These are phyloP conservation scores for Gymnopilus junonius DNA, from an alignment of 768 basidiomycete species.

Conservation along the genomic window DNA sequence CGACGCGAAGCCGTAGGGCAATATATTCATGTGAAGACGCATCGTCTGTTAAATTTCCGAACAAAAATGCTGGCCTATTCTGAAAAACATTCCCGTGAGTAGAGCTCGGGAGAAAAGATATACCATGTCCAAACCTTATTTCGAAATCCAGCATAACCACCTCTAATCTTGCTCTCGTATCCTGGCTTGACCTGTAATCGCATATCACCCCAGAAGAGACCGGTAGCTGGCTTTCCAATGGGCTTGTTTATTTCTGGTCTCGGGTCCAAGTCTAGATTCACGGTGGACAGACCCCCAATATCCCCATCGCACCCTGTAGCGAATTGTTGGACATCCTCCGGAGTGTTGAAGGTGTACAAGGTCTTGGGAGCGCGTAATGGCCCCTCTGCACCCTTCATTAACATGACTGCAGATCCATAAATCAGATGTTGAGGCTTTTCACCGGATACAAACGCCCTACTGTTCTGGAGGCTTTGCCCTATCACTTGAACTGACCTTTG, in stretches of 20 bases:
- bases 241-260: conserved; percentile 47
- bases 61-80: conserved; percentile 74
- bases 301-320: conserved; percentile 88
- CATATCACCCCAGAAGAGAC: conserved; percentile 83
- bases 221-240: conserved; percentile 57
- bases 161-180: conserved; percentile 70
- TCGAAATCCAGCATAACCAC: conserved; percentile 91
- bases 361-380: conserved; percentile 65
- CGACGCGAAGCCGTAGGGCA: conserved; percentile 76
- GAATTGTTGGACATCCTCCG: conserved; percentile 60
- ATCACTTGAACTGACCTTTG: conserved; percentile 44
- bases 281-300: conserved; percentile 83
- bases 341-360: conserved; percentile 67
- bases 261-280: conserved; percentile 73
- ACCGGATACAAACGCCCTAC: conserved; percentile 27
- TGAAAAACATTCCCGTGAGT: conserved; percentile 27
- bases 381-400: conserved; percentile 77
- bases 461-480: conserved; percentile 36
- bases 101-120: background rate
- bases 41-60: conserved; percentile 87
- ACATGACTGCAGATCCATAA: conserved; percentile 51
- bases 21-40: conserved; percentile 82
- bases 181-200: conserved; percentile 66
- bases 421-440: background rate
- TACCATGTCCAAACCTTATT: conserved; percentile 59